Evolutionary conservation across 2,329 filamentous ascomycete genomes (phyloP), one percentile per base, ranked within the genome.

Genomic region (Cladophialophora immunda): DNA sequence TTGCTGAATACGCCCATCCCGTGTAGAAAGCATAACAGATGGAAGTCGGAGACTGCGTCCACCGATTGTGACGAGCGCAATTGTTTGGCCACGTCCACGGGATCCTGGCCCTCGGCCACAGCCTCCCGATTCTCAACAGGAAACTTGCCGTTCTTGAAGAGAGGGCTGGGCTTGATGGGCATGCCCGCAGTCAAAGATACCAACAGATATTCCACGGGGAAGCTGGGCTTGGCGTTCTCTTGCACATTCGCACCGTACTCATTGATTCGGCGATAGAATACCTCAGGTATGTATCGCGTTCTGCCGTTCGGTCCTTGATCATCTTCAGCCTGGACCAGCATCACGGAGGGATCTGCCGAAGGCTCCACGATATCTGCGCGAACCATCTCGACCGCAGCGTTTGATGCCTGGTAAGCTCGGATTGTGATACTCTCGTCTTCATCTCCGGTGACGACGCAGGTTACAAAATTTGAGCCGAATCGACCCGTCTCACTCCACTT

Each of bases 181-280:
- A 99, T 98, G 67, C 95, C 95, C 76, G 99, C 94, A 0, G 95
- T 99, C 70, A 99, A 86, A 8, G 95, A 98, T 68, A 98, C 92
- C 64, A 98, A 89, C 36, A 99, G 86, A 78, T 98, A 99, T 77
- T 99, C 95, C 57, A 97, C 94, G 0, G 95, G 95, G 78, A 99
- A 99, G 54, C 92, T 89, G 0, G 95, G 95, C 77, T 97, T 98
- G 27, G 95, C 95, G 74, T 97, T 98, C 79, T 98, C 93, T 77
- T 97, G 95, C 7, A 98, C 95, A 73, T 94, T 97, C 70, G 91
- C 92, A 36, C 94, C 94, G 76, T 99, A 97, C 78, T 99, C 94
- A 79, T 99, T 99, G 79, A 97, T 93, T 73, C 88, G 90, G 68
- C 94, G 89, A 81, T 96, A 99, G 80, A 98, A 99, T 4, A 99